Conservation (phyloP, 2,329 filamentous ascomycete species). For the Scorias spongiosa region DNA sequence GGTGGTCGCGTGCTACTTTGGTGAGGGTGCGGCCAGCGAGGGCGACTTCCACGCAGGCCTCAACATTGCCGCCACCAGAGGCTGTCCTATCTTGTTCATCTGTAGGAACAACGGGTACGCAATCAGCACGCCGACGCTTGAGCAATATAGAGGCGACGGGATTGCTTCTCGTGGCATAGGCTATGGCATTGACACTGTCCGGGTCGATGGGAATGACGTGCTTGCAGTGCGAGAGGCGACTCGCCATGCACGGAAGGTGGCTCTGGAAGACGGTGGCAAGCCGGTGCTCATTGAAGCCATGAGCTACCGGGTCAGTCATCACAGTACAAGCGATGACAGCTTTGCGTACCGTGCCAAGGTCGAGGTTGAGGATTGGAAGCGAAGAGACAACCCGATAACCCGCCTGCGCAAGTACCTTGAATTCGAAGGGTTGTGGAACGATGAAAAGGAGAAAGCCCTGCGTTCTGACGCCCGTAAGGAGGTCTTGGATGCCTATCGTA, state of each 20-base stretch:
- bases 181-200: conserved; percentile 86
- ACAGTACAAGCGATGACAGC: conserved; percentile 91
- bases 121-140: conserved; percentile 75
- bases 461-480: conserved; percentile 54
- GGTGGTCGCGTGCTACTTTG: conserved; percentile 73
- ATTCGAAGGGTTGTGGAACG: conserved; percentile 66
- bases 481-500: conserved; percentile 68
- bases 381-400: conserved; percentile 76
- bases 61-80: conserved; percentile 77
- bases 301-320: conserved; percentile 95
- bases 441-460: conserved; percentile 61
- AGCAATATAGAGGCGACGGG: conserved; percentile 83
- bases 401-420: conserved; percentile 85
- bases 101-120: conserved; percentile 90
- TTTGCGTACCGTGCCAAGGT: conserved; percentile 89
- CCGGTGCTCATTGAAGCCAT: conserved; percentile 87
- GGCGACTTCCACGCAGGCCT: conserved; percentile 85
- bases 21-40: conserved; percentile 78
- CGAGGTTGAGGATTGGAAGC: conserved; percentile 90
- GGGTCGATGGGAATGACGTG: conserved; percentile 89
- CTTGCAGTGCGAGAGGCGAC: conserved; percentile 76
- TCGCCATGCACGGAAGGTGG: conserved; percentile 59
- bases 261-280: conserved; percentile 63
- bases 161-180: conserved; percentile 77
- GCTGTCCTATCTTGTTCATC: conserved; percentile 78